Evolutionary conservation across 495 filamentous ascomycete species (phyloP), one percentile per base, ranked within the genome.

Genomic region (Staphylotrichum tortipilum): DNA sequence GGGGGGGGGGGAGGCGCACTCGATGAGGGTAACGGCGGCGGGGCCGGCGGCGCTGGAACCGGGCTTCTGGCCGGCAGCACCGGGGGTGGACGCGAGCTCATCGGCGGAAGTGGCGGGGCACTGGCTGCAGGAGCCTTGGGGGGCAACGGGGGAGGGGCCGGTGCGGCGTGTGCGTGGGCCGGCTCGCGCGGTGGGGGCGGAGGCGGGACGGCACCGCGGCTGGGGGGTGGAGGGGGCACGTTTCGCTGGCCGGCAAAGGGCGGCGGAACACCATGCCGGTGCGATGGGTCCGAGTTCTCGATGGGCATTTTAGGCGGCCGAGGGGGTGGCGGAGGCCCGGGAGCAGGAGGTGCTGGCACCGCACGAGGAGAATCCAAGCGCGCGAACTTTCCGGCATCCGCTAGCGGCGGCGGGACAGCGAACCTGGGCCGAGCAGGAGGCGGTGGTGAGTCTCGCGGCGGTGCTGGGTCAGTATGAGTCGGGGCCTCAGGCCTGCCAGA

Each of bases 281-380:
- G 68, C 33, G 60, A 36, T 17, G 73, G 64, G 14, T 76, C 66
- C 63, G 56, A 61, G 26, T 63, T 86, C 26, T 91, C 86, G 58
- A 89, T 71, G 3, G 88, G 86, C 3, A 80, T 85, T 67, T 96
- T 96, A 2, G 90, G 86, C 31, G 90, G 89, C 56, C 88, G 75
- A 7, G 89, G 89, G 17, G 89, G 89, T 29, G 89, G 88, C 4
- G 88, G 85, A 15, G 90, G 87, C 2, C 83, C 88, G 18, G 84
- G 73, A 34, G 77, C 78, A 17, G 84, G 72, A 43, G 77, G 76
- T 18, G 78, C 67, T 12, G 79, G 67, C 10, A 83, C 84, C 22
- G 68, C 51, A 34, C 84, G 79, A 48, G 82, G 73, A 33, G 74
- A 71, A 28, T 78, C 78, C 15, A 69, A 65, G 29, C 75, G 74